phyloP scores from a whole-genome alignment of 2,329 filamentous ascomycete species.

The Fusarium sp. region DNA sequence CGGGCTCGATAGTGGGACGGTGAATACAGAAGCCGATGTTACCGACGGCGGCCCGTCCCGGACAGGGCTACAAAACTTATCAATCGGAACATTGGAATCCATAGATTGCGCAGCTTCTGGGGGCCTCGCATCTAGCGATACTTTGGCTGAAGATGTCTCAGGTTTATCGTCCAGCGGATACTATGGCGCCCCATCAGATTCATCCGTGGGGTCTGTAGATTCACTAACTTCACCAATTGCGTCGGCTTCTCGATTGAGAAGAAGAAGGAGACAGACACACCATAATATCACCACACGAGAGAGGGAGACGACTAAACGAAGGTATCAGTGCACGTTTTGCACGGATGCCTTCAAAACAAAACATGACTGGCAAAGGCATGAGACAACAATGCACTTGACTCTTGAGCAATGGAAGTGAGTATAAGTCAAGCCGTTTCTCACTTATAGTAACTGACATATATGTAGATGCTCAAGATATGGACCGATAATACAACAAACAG shows the following conservation, averaged over 20 bases:
- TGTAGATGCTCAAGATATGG: not conserved
- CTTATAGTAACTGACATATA: rapidly evolving
- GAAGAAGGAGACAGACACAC: not conserved
- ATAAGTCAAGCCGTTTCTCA: rapidly evolving
- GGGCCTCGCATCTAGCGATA: rapidly evolving
- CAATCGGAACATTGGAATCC: not conserved
- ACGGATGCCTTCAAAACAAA: not conserved
- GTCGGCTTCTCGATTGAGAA: not conserved
- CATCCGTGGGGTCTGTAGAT: not conserved
- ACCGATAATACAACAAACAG: not conserved
- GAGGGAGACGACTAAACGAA: not conserved
- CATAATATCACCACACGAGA: not conserved
- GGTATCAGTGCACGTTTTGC: not conserved
- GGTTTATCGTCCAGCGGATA: not conserved
- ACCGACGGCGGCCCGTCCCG: not conserved
- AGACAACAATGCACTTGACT: not conserved
- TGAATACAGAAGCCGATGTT: not conserved
- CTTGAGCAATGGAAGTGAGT: not conserved
- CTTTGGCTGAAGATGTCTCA: not conserved
- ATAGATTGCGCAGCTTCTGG: not conserved
- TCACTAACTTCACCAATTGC: not conserved
- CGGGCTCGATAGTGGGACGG: rapidly evolving
- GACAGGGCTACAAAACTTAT: not conserved
- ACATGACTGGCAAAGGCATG: not conserved
- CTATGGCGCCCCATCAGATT: not conserved